Evolutionary conservation across 371 early-diverging fungal species (phyloP).

Genomic region (Choanephora cucurbitarum): DNA sequence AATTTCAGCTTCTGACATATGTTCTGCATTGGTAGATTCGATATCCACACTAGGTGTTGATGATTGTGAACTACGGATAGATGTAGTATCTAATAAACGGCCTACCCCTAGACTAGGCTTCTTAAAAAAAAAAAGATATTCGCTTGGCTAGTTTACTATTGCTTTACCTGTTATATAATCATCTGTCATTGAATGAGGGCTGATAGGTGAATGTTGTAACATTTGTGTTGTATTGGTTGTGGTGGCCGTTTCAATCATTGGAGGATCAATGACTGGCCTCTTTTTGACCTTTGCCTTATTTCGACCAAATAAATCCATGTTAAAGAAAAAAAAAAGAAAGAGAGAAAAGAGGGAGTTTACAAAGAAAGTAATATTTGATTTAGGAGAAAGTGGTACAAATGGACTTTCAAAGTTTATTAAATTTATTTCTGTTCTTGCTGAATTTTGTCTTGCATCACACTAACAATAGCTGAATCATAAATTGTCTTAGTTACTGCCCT

Average conservation of each 20-base stretch:
- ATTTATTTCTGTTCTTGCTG: constrained; percentile 43
- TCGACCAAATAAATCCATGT: constrained; percentile 38
- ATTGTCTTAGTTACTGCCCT: too few relatives aligned
- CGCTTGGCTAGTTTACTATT: background rate
- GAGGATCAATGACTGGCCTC: constrained; percentile 14
- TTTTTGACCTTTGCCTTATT: constrained; percentile 31
- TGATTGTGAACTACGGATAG: constrained; percentile 33
- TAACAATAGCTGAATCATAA: constrained; percentile 55
- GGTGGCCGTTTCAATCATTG: constrained; percentile 15
- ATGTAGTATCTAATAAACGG: constrained; percentile 19
- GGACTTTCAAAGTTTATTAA: constrained; percentile 3
- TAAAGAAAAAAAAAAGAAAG: constrained; percentile 10
- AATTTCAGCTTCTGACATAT: constrained; percentile 33
- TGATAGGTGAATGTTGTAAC: constrained; percentile 22
- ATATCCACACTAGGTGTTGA: constrained; percentile 35
- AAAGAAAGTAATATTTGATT: background rate
- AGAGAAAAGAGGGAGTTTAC: background rate
- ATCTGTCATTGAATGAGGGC: constrained; percentile 19
- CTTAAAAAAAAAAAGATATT: constrained; percentile 11
- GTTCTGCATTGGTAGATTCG: constrained; percentile 20
- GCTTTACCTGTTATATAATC: too few relatives aligned
- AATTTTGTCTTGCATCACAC: constrained; percentile 56
- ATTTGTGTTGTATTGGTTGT: constrained; percentile 7
- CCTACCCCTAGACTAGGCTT: constrained; percentile 22
- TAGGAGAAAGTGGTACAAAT: background rate